Evolutionary conservation across 192 early-diverging fungal genomes (phyloP).

Genomic region (Coemansia sp.): DNA sequence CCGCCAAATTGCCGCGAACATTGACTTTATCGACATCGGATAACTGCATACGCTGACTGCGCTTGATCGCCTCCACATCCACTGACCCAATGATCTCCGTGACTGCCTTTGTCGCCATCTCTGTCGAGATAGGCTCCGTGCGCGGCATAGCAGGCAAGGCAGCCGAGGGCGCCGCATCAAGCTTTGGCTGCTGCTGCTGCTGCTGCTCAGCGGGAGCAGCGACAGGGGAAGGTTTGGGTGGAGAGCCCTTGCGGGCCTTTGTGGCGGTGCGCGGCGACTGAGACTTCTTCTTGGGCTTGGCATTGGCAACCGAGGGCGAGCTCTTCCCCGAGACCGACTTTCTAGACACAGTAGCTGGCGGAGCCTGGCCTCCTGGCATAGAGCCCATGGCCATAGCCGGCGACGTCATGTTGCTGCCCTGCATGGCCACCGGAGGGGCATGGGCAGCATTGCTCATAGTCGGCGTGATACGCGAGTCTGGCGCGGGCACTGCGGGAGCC

Average conservation of each 20-base stretch:
- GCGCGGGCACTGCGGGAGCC: background rate
- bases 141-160: conserved; percentile 10
- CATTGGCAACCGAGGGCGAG: conserved; percentile 26
- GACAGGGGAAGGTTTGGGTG: background rate
- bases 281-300: conserved; percentile 49
- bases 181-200: background rate
- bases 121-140: conserved; percentile 25
- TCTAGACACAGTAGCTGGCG: background rate
- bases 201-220: background rate
- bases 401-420: conserved; percentile 15
- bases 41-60: conserved; percentile 8
- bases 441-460: background rate
- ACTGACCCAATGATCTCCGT: conserved; percentile 9
- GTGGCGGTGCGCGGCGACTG: conserved; percentile 41
- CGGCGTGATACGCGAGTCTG: background rate
- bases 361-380: conserved; percentile 3
- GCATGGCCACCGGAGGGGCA: conserved; percentile 9
- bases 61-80: background rate
- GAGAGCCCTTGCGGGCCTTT: conserved; percentile 37
- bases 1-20: conserved; percentile 16
- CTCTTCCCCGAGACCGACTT: conserved; percentile 36
- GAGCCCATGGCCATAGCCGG: conserved; percentile 22
- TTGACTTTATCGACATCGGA: conserved; percentile 22
- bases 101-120: conserved; percentile 26
- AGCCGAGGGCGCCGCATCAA: background rate